Evolutionary conservation across 495 filamentous ascomycete genomes (phyloP).

Genomic region (Parathielavia hyrcaniae): DNA sequence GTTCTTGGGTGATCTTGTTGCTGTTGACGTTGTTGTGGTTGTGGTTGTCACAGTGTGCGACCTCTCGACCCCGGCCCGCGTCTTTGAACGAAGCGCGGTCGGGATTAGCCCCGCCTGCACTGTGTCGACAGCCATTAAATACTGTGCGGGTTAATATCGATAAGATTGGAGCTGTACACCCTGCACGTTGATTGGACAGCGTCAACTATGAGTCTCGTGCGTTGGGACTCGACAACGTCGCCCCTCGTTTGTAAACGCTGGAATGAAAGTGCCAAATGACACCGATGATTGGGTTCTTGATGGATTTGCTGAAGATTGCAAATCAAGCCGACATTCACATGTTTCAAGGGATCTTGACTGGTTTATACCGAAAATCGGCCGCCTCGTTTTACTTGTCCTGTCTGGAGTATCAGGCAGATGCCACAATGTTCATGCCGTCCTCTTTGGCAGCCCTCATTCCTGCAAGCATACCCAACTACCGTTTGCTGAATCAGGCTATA

Average conservation of each 20-base stretch:
- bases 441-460: background rate
- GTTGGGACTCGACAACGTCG: background rate
- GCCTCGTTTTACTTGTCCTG: background rate
- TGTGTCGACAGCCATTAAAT: conserved; percentile 11
- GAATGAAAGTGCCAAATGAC: conserved; percentile 1
- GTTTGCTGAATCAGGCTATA: no score
- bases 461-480: no score
- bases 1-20: background rate
- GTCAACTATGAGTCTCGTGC: background rate
- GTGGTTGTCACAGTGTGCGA: conserved; percentile 6
- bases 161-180: background rate
- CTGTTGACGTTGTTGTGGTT: background rate
- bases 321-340: background rate
- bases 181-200: conserved; percentile 4
- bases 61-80: conserved; percentile 3
- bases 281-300: background rate
- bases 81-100: background rate
- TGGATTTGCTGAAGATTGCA: background rate
- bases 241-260: background rate
- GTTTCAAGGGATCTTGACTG: background rate
- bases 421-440: conserved; percentile 12
- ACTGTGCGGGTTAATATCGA: conserved; percentile 8
- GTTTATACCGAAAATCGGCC: background rate
- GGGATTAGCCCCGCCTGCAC: conserved; percentile 9
- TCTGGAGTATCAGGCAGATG: conserved; percentile 2